Percentiles rank a stretch among this genome's conserved stretches.
phyloP scores from a whole-genome alignment of 257 asterid genomes.

The Marsdenia floribunda region DNA sequence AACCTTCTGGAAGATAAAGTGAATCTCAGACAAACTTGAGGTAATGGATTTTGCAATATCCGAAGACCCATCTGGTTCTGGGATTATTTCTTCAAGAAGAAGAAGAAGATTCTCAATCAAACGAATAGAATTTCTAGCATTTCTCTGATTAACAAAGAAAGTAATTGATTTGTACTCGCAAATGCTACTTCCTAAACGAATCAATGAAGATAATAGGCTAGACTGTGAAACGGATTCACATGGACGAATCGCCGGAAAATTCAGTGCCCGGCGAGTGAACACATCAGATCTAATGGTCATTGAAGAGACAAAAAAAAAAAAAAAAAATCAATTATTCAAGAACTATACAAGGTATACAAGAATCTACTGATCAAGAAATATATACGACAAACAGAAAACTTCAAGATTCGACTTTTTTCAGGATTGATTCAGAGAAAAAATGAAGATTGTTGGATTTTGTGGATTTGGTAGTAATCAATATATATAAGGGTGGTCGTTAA shows the following conservation, averaged over 20 bases:
- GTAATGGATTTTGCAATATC: conserved; percentile 16
- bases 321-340: background rate
- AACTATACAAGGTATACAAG: conserved; percentile 5
- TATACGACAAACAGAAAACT: background rate
- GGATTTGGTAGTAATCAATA: conserved; percentile 13
- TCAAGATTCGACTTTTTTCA: conserved; percentile 1
- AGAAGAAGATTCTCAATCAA: conserved; percentile 48
- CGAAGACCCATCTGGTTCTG: conserved; percentile 4
- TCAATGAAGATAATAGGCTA: conserved; percentile 43
- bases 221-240: conserved; percentile 46
- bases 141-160: conserved; percentile 47
- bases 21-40: conserved; percentile 65
- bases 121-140: conserved; percentile 40
- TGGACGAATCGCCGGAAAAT: conserved; percentile 80
- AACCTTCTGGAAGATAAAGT: conserved; percentile 67
- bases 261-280: conserved; percentile 69
- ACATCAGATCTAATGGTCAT: conserved; percentile 47
- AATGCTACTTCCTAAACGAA: conserved; percentile 39
- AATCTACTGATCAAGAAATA: background rate
- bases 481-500: conserved; percentile 10
- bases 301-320: conserved; percentile 20
- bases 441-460: background rate
- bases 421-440: background rate
- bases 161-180: conserved; percentile 40
- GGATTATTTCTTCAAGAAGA: conserved; percentile 46